Evolutionary conservation across 2,329 filamentous ascomycete species (phyloP), one percentile per base, ranked within the genome.

Genomic region (Plenodomus lindquistii): DNA sequence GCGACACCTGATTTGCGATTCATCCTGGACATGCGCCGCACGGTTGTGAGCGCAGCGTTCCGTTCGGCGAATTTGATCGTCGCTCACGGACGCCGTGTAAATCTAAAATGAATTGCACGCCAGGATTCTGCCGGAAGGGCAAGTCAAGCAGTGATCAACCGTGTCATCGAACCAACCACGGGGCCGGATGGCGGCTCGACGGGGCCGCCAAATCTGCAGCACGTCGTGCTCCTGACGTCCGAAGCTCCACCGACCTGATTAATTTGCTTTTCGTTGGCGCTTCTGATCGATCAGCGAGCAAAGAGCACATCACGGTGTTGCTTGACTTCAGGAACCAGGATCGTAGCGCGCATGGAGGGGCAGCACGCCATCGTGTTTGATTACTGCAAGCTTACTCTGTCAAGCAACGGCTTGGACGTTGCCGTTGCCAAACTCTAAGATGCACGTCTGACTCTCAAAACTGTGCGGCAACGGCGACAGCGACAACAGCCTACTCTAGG

Each of bases 61-160:
- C 46, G 48, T 50, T 62, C 60, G 63, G 61, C 60, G 64, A 59
- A 65, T 60, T 49, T 57, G 59, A 43, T 45, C 45, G 48, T 54
- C 52, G 29, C 48, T 58, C 59, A 50, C 42, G 45, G 50, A 40
- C 46, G 47, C 27, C 49, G 48, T 52, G 54, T 37, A 52, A 58
- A 63, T 62, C 59, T 50, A 52, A 50, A 57, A 48, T 49, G 53
- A 57, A 56, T 51, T 52, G 51, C 37, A 46, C 42, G 52, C 52
- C 58, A 50, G 58, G 58, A 56, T 59, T 57, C 44, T 54, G 62
- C 59, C 51, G 56, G 60, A 37, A 52, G 48, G 41, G 48, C 42
- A 21, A 35, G 62, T 62, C 44, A 51, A 60, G 62, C 60, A 66
- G 54, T 48, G 62, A 70, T 70, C 57, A 49, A 52, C 61, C 54